A percentile compares a stretch with the other conserved stretches of the same genome.
These are phyloP conservation scores for Alternaria hordeiaustralica DNA, from an alignment of 2,329 filamentous ascomycete species.

Conservation along the genomic window DNA sequence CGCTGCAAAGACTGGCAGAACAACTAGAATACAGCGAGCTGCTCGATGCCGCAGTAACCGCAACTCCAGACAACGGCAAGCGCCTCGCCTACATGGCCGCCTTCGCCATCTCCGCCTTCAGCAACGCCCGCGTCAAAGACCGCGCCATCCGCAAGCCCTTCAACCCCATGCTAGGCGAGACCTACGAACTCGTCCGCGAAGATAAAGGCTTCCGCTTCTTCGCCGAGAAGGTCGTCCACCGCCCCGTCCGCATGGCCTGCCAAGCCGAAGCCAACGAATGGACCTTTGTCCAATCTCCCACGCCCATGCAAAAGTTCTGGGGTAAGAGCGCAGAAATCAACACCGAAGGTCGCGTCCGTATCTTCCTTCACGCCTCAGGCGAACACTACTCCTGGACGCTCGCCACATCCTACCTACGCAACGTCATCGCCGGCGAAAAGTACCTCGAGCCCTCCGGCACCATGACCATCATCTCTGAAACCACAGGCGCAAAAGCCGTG, in stretches of 20 bases:
- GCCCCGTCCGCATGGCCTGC: constrained; percentile 89
- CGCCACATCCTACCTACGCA: constrained; percentile 89
- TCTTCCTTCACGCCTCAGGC: constrained; percentile 75
- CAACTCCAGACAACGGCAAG: constrained; percentile 65
- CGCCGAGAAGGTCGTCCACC: constrained; percentile 94
- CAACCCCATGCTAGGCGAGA: constrained; percentile 95
- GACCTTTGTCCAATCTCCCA: constrained; percentile 86
- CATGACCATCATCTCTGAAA: constrained; percentile 86
- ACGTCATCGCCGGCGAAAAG: constrained; percentile 97
- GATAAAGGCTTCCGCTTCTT: constrained; percentile 88
- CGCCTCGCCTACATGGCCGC: constrained; percentile 85
- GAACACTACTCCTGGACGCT: constrained; percentile 89
- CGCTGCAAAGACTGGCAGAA: constrained; percentile 88
- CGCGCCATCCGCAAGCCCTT: constrained; percentile 94
- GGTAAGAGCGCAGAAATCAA: constrained; percentile 95
- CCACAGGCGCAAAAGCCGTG: constrained; percentile 80
- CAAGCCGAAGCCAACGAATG: constrained; percentile 87
- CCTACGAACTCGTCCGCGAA: constrained; percentile 87
- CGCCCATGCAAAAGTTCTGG: constrained; percentile 97
- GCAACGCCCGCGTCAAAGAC: constrained; percentile 82
- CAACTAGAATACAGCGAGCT: constrained; percentile 89
- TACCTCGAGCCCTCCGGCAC: constrained; percentile 94
- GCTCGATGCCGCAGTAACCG: constrained; percentile 68
- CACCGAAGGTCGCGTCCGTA: constrained; percentile 84
- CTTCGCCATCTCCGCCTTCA: constrained; percentile 89